Base-by-base conservation (phyloP, 371 early-diverging fungal species). In the Mucor saturninus region DNA sequence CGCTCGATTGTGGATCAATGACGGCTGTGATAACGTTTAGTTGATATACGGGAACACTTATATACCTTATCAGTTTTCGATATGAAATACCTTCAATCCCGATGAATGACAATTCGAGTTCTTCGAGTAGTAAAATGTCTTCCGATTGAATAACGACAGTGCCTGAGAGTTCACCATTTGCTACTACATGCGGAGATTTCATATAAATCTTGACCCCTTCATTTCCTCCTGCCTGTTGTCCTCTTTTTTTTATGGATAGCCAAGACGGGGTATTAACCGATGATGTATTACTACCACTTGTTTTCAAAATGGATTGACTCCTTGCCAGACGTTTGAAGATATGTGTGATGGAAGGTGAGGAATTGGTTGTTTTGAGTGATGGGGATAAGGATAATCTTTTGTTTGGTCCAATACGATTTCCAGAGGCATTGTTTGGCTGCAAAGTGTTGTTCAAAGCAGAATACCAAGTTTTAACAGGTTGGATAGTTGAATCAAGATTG, bases 101-200 rank as follows among this genome's bases (percentile, higher is more conserved):
- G 11, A 50, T 7, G 3, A 59, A 29, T 2, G 53, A 35, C 29
- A 50, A 50, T 30, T 31, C 32, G 49, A 48, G 49, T 28, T 48
- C 15, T 10, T 14, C 13, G 26, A 28, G 13, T 40, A 35, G 37
- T 5, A 15, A 8, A 2, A 35, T 46, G 43, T 43, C 30, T 6
- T 15, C 30, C n/a, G 3, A 45, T 11, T 64, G 45, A 30, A 77
- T 50, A 5, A 68, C 63, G 21, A 75, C 30, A 2, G 66, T 69
- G 8, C 79, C 79, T 9, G 56, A 40, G 0, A 78, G 46, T 13
- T 67, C 43, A 21, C 72, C 71, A 38, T 74, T 74, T 29, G 74
- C 73, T 4, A 75, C 63, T 11, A 57, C 69, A 59, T 68, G 72
- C 28, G 79, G 74, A 30, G 79, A 64, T 61, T 73, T 78, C 35